Conservation (phyloP, 1,284 basidiomycete species). For the Paramarasmius palmivorus region DNA sequence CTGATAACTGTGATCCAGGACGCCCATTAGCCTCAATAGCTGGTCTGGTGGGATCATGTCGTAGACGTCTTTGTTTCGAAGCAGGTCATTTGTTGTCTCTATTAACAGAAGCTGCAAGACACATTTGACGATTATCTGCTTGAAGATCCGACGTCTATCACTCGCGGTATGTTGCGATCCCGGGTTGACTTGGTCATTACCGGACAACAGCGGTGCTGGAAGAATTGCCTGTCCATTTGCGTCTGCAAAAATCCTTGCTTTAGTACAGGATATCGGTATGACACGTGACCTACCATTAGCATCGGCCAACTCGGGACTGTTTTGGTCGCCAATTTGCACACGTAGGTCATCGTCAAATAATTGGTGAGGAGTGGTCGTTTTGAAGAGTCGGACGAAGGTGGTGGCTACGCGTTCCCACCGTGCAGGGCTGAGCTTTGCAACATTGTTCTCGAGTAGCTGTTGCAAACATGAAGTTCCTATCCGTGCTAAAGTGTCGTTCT, state of each 20-base stretch:
- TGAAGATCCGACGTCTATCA: slow-evolving; percentile 90
- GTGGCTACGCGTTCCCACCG: slow-evolving; percentile 94
- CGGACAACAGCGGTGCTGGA: slow-evolving; percentile 78
- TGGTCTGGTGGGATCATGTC: slow-evolving; percentile 93
- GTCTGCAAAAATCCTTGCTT: slow-evolving; percentile 39
- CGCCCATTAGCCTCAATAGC: slow-evolving; percentile 89
- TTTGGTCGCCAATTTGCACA: slow-evolving; percentile 71
- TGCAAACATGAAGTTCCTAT: slow-evolving; percentile 99
- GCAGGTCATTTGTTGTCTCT: slow-evolving; percentile 95
- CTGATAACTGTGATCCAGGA: slow-evolving; percentile 95
- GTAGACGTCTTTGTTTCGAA: slow-evolving; percentile 93
- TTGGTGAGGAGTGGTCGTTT: slow-evolving; percentile 97
- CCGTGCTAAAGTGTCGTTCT: slow-evolving; percentile 96
- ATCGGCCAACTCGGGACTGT: slow-evolving; percentile 56
- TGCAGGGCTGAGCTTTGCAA: slow-evolving; percentile 80
- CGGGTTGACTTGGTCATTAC: slow-evolving; percentile 48
- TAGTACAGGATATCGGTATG: slow-evolving; percentile 8
- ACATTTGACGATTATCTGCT: slow-evolving; percentile 99
- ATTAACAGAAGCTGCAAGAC: slow-evolving; percentile 96
- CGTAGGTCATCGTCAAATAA: slow-evolving; percentile 91
- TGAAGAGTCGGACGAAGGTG: slow-evolving; percentile 94
- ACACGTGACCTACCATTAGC: slow-evolving; percentile 39
- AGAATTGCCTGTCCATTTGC: slow-evolving; percentile 68
- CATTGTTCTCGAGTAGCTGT: slow-evolving; percentile 93
- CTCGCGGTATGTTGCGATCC: slow-evolving; percentile 53